Conservation (phyloP, 164 flowering plant genomes). For the Annona squamosa region DNA sequence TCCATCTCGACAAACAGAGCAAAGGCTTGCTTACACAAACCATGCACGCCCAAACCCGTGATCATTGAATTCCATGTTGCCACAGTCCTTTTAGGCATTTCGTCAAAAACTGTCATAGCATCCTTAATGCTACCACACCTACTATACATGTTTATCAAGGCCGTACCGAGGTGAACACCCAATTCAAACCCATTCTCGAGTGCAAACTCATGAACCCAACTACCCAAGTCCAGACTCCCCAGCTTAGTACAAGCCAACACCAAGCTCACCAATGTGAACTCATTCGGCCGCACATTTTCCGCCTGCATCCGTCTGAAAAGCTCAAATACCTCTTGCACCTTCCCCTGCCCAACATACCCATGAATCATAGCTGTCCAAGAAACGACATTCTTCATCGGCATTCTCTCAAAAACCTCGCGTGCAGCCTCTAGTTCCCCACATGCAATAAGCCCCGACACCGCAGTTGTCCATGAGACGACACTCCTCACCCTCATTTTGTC, state of each 20-base stretch:
- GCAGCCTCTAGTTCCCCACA: conserved; percentile 39
- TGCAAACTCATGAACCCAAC: conserved; percentile 49
- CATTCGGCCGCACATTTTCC: conserved; percentile 51
- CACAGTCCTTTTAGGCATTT: conserved; percentile 38
- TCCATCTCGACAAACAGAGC: conserved; percentile 41
- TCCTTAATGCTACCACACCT: conserved; percentile 63
- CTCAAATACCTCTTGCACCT: conserved; percentile 40
- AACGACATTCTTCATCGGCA: conserved; percentile 52
- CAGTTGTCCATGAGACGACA: conserved; percentile 64
- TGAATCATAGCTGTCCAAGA: conserved; percentile 65
- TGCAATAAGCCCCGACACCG: conserved; percentile 40
- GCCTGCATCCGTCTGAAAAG: conserved; percentile 45
- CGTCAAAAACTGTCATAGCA: conserved; percentile 44
- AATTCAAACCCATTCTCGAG: conserved; percentile 34
- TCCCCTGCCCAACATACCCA: conserved; percentile 37
- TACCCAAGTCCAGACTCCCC: conserved; percentile 48
- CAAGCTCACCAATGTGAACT: conserved; percentile 55
- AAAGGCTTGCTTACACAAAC: conserved; percentile 46
- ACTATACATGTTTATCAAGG: conserved; percentile 67
- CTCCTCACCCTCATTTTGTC: conserved; percentile 44
- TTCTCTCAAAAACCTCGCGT: conserved; percentile 32
- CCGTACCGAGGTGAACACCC: conserved; percentile 51
- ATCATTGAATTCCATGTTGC: conserved; percentile 80
- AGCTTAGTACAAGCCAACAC: conserved; percentile 43
- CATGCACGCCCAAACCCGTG: conserved; percentile 69